Evolutionary conservation across 1,284 basidiomycete genomes (phyloP).

Genomic region (Marasmius oreades): DNA sequence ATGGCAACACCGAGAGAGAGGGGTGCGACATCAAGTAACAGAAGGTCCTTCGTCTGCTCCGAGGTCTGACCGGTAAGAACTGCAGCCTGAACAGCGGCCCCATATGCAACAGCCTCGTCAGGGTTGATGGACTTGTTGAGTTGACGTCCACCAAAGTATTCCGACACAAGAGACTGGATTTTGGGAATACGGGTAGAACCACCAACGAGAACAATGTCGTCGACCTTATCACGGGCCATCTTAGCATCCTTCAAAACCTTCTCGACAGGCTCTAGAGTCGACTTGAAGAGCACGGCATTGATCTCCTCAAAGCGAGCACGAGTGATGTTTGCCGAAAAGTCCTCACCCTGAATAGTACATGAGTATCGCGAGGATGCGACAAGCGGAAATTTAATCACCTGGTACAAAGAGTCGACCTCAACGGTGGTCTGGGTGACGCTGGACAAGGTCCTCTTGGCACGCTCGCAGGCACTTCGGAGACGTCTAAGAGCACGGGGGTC

Average conservation of each 20-base stretch:
- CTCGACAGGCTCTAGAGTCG: slow-evolving; percentile 96
- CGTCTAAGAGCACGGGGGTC: slow-evolving; percentile 95
- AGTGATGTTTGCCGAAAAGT: slow-evolving; percentile 95
- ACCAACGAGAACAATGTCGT: slow-evolving; percentile 99
- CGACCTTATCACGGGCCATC: slow-evolving; percentile 95
- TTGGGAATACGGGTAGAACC: slow-evolving; percentile 99
- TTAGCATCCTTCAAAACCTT: slow-evolving; percentile 99
- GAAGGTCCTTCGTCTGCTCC: slow-evolving; percentile 92
- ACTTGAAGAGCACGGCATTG: slow-evolving; percentile 92
- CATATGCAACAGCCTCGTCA: slow-evolving; percentile 93
- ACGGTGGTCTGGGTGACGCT: slow-evolving; percentile 98
- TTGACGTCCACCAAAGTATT: slow-evolving; percentile 96
- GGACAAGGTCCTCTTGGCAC: slow-evolving; percentile 98
- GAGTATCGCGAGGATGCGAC: slow-evolving; percentile 2
- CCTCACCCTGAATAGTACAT: slow-evolving; percentile 58
- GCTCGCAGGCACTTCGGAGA: slow-evolving; percentile 95
- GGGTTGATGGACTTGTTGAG: slow-evolving; percentile 99
- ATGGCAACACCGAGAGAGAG: slow-evolving; percentile 97
- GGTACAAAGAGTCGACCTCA: slow-evolving; percentile 97
- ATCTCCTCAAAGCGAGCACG: slow-evolving; percentile 99
- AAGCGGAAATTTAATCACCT: slow-evolving; percentile 45
- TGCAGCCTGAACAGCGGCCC: slow-evolving; percentile 96
- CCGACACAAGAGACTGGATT: slow-evolving; percentile 96
- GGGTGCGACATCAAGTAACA: slow-evolving; percentile 94
- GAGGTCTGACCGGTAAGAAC: slow-evolving; percentile 95